phyloP scores from a whole-genome alignment of 2,329 filamentous ascomycete genomes.

The Diaporthe citrichinensis region DNA sequence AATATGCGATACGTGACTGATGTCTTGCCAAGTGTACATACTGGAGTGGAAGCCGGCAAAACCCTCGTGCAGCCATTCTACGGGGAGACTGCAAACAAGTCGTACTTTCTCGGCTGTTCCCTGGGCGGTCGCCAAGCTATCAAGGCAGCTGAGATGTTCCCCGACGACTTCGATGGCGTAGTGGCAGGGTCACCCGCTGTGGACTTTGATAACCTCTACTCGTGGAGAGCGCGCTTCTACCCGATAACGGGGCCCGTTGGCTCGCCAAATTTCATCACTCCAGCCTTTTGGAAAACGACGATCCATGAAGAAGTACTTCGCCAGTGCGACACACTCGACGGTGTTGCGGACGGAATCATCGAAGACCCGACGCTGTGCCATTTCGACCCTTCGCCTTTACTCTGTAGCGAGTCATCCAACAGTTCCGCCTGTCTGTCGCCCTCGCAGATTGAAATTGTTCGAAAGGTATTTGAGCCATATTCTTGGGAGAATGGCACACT shows the following conservation, averaged over 20 bases:
- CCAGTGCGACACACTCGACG: constrained; percentile 45
- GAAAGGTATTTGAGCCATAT: constrained; percentile 44
- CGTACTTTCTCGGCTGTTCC: constrained; percentile 72
- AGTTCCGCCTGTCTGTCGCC: constrained; percentile 48
- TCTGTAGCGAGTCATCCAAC: constrained; percentile 35
- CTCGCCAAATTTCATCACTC: constrained; percentile 58
- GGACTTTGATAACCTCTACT: constrained; percentile 52
- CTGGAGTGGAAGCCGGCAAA: constrained; percentile 62
- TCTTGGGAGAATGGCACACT: constrained; percentile 44
- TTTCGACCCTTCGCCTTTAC: constrained; percentile 37
- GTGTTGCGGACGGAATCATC: constrained; percentile 43
- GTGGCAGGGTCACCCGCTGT: constrained; percentile 63
- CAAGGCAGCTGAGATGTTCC: constrained; percentile 66
- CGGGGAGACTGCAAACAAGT: constrained; percentile 52
- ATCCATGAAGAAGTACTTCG: constrained; percentile 50
- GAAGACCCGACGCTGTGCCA: constrained; percentile 42
- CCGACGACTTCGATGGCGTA: constrained; percentile 71
- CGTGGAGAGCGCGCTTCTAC: constrained; percentile 59
- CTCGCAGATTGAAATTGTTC: constrained; percentile 40
- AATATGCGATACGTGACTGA: background rate
- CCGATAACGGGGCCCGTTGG: constrained; percentile 55
- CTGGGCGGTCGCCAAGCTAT: constrained; percentile 72
- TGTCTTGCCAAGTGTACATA: constrained; percentile 54
- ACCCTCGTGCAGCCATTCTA: constrained; percentile 64
- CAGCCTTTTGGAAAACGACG: constrained; percentile 55